Evolutionary conservation across 2,329 filamentous ascomycete species (phyloP).

Genomic region (Ceratocystis eucalypticola): DNA sequence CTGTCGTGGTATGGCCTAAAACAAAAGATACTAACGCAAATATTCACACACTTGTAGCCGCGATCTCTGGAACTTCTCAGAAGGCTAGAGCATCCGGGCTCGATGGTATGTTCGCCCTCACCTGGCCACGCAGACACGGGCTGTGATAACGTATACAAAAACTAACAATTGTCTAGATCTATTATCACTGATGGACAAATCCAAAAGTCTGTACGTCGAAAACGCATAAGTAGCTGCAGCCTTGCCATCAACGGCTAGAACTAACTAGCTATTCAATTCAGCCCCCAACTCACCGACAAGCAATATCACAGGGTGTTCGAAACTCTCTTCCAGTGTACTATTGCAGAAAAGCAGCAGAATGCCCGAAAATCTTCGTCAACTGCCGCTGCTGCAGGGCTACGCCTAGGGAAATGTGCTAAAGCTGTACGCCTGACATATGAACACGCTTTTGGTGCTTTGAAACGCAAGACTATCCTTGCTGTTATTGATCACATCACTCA

Average conservation of each 20-base stretch:
- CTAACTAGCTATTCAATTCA: neutral
- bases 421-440: conserved; percentile 60
- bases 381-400: conserved; percentile 36
- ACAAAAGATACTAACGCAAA: conserved; percentile 24
- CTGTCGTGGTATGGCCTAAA: conserved; percentile 24
- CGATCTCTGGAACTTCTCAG: conserved; percentile 20
- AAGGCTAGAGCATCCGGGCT: conserved; percentile 31
- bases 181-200: conserved; percentile 28
- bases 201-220: conserved; percentile 27
- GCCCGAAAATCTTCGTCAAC: conserved; percentile 41
- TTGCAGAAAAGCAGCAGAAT: conserved; percentile 53
- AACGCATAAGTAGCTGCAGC: neutral
- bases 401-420: conserved; percentile 55
- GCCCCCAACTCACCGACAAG: conserved; percentile 49
- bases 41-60: neutral
- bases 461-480: conserved; percentile 62
- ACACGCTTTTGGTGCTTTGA: conserved; percentile 53
- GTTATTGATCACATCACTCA: conserved; percentile 73
- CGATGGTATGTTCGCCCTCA: conserved; percentile 26
- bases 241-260: neutral
- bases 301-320: conserved; percentile 74
- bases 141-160: neutral
- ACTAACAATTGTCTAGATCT: conserved; percentile 25
- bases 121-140: neutral
- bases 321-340: conserved; percentile 55